Percentiles rank a stretch among this genome's conserved stretches.
Conservation (phyloP, 805 yeast species). For the Ogataea sp. region DNA sequence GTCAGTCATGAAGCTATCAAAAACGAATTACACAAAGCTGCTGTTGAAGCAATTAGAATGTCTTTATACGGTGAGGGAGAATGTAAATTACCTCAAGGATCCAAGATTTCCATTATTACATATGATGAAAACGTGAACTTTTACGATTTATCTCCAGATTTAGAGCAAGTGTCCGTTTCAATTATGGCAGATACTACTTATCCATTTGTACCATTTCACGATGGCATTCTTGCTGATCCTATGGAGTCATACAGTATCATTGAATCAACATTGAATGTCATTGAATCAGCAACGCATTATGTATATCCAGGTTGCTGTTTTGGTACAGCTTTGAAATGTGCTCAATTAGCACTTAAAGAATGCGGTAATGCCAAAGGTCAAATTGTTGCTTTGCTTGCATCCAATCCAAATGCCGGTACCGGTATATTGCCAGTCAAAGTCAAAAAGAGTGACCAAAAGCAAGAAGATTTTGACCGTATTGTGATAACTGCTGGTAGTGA, state of each 20-base stretch:
- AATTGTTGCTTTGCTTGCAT: conserved; percentile 56
- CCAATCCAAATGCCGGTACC: conserved; percentile 75
- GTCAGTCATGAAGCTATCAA: conserved; percentile 51
- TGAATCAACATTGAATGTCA: conserved; percentile 55
- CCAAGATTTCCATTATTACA: conserved; percentile 63
- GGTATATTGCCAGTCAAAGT: conserved; percentile 52
- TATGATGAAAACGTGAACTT: conserved; percentile 69
- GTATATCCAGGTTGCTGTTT: conserved; percentile 55
- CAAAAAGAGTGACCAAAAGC: conserved; percentile 20
- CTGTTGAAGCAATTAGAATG: conserved; percentile 63
- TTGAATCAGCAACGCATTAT: conserved; percentile 41
- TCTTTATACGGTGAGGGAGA: conserved; percentile 31
- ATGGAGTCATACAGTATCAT: conserved; percentile 54
- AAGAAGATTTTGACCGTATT: conserved; percentile 35
- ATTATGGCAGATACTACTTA: conserved; percentile 66
- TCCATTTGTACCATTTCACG: conserved; percentile 72
- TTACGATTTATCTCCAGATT: conserved; percentile 52
- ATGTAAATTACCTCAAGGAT: conserved; percentile 27
- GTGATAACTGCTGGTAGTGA: conserved; percentile 51
- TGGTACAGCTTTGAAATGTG: conserved; percentile 72
- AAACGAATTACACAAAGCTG: conserved; percentile 51
- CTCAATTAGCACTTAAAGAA: conserved; percentile 48
- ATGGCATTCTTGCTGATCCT: conserved; percentile 79
- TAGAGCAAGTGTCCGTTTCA: conserved; percentile 49
- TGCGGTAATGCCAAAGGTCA: conserved; percentile 69